Evolutionary conservation across 176 grass and related monocot species (phyloP).

Genomic region (Cenchrus purpureus): DNA sequence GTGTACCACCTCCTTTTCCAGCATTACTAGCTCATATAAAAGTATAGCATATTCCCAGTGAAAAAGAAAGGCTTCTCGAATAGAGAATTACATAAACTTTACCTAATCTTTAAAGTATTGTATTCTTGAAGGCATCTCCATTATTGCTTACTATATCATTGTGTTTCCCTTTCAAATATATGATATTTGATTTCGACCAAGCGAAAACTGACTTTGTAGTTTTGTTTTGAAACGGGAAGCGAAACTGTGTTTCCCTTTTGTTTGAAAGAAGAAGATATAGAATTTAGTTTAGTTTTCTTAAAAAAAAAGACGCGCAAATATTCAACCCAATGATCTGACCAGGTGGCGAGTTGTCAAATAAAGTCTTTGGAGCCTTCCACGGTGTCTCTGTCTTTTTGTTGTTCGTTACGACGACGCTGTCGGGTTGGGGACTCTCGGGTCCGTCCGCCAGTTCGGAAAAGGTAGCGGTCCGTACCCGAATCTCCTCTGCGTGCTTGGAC

Average conservation of each 20-base stretch:
- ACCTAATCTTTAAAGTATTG: background rate
- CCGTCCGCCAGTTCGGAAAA: background rate
- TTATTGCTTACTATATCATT: too few relatives aligned
- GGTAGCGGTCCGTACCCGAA: background rate
- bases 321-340: background rate
- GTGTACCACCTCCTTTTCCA: too few relatives aligned
- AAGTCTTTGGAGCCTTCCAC: too few relatives aligned
- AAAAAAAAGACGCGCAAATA: background rate
- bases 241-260: background rate
- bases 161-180: too few relatives aligned
- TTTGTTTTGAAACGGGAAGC: background rate
- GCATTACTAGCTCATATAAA: too few relatives aligned
- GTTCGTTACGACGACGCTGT: background rate
- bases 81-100: too few relatives aligned
- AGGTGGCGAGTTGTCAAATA: background rate
- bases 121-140: too few relatives aligned
- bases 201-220: background rate
- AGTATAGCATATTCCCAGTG: background rate
- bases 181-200: background rate
- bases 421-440: background rate
- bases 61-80: background rate
- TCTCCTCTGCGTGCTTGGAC: background rate
- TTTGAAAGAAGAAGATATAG: background rate
- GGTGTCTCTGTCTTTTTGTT: background rate
- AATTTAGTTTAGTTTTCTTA: background rate